phyloP scores from a whole-genome alignment of 2,329 filamentous ascomycete genomes.

The Scolecobasidium constrictum region DNA sequence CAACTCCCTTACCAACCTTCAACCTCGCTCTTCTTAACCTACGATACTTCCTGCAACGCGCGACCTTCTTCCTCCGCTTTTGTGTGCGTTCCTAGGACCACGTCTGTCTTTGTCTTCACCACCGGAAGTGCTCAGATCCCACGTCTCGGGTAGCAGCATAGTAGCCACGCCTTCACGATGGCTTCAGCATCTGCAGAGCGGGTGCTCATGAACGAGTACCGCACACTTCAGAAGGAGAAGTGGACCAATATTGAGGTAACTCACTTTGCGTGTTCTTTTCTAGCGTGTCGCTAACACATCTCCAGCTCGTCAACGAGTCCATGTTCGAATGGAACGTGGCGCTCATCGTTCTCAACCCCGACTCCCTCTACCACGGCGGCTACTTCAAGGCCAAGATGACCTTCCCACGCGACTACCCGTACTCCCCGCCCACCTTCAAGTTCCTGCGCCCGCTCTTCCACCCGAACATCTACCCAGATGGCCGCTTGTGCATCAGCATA shows the following conservation, averaged over 20 bases:
- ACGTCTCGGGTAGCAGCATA: too few species aligned
- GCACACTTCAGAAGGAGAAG: constrained; percentile 72
- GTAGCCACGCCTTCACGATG: too few species aligned
- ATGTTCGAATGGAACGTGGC: constrained; percentile 81
- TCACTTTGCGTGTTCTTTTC: constrained; percentile 3
- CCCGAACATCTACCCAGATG: constrained; percentile 87
- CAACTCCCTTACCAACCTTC: too few species aligned
- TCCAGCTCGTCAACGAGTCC: constrained; percentile 64
- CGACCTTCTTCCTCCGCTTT: too few species aligned
- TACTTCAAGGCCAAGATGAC: constrained; percentile 88
- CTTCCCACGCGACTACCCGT: constrained; percentile 84
- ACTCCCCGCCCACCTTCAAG: constrained; percentile 73
- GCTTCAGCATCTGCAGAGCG: constrained; percentile 54
- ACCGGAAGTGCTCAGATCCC: too few species aligned
- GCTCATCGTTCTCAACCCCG: constrained; percentile 84
- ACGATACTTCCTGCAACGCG: too few species aligned
- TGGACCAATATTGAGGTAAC: constrained; percentile 82
- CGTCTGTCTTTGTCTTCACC: too few species aligned
- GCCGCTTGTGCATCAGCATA: constrained; percentile 91
- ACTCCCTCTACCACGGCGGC: constrained; percentile 83
- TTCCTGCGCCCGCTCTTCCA: constrained; percentile 76
- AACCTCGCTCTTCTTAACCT: too few species aligned
- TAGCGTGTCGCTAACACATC: background rate
- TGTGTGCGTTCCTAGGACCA: too few species aligned
- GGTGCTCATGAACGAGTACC: constrained; percentile 82